Evolutionary conservation across 768 basidiomycete genomes (phyloP), one percentile per base, ranked within the genome.

Genomic region (Pulveroboletus sp.): DNA sequence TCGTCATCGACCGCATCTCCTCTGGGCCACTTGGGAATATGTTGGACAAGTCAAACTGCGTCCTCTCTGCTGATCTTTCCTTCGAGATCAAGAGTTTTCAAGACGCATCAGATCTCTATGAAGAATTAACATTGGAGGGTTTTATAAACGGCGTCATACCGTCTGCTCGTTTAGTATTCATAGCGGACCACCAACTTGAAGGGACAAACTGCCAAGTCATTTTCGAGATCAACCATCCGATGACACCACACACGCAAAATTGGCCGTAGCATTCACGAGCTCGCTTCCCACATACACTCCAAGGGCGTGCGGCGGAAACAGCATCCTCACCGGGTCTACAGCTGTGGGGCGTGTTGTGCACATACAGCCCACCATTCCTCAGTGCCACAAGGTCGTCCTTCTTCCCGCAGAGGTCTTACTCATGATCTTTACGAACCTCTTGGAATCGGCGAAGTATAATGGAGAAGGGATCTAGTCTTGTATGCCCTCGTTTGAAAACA

Each of bases 171-270:
- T 29, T 39, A 17, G 34, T 11, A 8, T 30, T 45, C 23, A 34
- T 9, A 13, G 32, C 39, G 6, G 27, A 14, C 19, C 22, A 17
- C 13, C 5, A 23, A 16, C 26, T n/a, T 10, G 11, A 20, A 31
- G 27, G n/a, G 29, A 29, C 27, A 29, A 12, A 6, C 13, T 7
- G 36, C 27, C 27, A 29, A 6, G 27, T 29, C 6, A 71, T 47
- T 8, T 12, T 45, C 29, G 45, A 47, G 26, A n/a, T 35, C 32
- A 14, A 36, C 20, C 32, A 36, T 10, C 27, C 50, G 1, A 19
- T 36, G 22, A 42, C 39, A 8, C n/a, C 31, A 23, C 27, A 42
- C 11, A 42, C 32, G 11, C 32, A 36, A 22, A 50, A 30, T 8
- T 39, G 6, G 44, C 43, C 44, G 36, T 32, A 17, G 30, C 49